Base-by-base conservation (phyloP, 2,329 filamentous ascomycete species). In the Westerdykella sp. region DNA sequence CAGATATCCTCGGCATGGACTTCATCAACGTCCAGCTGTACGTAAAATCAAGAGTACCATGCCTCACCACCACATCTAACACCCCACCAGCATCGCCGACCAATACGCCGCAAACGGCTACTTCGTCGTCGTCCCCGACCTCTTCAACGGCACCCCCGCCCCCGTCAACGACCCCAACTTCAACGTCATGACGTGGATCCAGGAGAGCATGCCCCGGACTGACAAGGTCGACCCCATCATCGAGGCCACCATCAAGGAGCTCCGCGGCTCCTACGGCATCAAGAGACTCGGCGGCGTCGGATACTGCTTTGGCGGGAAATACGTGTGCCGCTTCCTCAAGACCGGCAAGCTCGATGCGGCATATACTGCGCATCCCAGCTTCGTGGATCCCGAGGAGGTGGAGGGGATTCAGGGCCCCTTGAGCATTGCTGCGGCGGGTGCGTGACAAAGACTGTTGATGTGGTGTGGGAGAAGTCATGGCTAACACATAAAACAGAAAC, bases 341-440 rank as follows among this genome's bases (percentile, higher is more conserved):
- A 47, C 70, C 35, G 60, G 73, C 44, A 80, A 80, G 49, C 70
- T 91, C 51, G 75, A 86, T 42, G 85, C 78, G 41, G 87, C 84
- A 32, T 93, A 76, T 68, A 68, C 79, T 14, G 87, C 86, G 1
- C 87, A 93, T 66, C 87, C 87, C 1, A 85, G 80, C 21, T 89
- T 89, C 54, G 79, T 93, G 4, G 69, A 75, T 2, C 71, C 74
- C 22, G 74, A 73, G 0, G 84, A 87, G 67, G 69, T 85, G 31
- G 63, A 69, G 49, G 76, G 69, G 1, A 73, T 85, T 42, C 65
- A 62, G 3, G 75, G 73, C 0, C 81, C 83, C 0, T 63, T 81
- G 10, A 75, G 75, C 37, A 79, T 87, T 40, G 74, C 81, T 9
- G 80, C 80, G 30, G 82, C 82, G 18, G 73, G 75, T 78, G 59